Evolutionary conservation across 2,329 filamentous ascomycete species (phyloP), one percentile per base, ranked within the genome.

Genomic region (Penicillium brevicompactum): DNA sequence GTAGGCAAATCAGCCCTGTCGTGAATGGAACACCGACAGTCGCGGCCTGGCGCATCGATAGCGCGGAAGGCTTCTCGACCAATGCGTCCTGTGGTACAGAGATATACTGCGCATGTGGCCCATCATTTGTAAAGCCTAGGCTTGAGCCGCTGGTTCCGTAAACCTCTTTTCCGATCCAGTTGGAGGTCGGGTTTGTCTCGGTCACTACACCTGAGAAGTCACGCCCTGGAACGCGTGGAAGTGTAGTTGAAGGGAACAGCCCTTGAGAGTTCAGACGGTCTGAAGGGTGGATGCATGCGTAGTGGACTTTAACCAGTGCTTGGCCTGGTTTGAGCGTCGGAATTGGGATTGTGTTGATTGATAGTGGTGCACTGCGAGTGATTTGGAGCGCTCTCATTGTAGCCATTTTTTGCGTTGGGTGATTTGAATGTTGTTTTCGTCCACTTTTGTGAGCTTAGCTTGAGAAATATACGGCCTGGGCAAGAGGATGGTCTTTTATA

Each of bases 231-330:
- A 74, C 59, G 5, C 60, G 53, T 2, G 64, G 64, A 14, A 57
- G 68, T 1, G 60, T 65, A 2, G 68, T 71, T 47, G 58, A 62
- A 16, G 70, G 66, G 41, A 74, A 71, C 9, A 59, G 56, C n/a
- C 70, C 71, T 42, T 69, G 60, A 3, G 60, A 57, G 49, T 74
- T 74, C 16, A 70, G 62, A 44, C 63, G 59, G 55, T 72, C 70
- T 37, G 63, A 66, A 14, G 70, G 68, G 22, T 70, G 60, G 27
- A 72, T 64, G 34, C 63, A 63, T 6, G 68, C 49, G 31, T 69
- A 69, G 16, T 43, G 48, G 45, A 71, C 55, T 47, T 64, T 64
- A 45, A 72, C 51, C 13, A 72, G 53, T 22, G 69, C 53, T 16
- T 65, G 41, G 40, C 61, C 63, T 1, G 59, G 55, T 13, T 54